Percentiles rank a stretch among this genome's conserved stretches.
Conservation (phyloP, 179 eudicot genomes). For the Amaranthus tricolor region DNA sequence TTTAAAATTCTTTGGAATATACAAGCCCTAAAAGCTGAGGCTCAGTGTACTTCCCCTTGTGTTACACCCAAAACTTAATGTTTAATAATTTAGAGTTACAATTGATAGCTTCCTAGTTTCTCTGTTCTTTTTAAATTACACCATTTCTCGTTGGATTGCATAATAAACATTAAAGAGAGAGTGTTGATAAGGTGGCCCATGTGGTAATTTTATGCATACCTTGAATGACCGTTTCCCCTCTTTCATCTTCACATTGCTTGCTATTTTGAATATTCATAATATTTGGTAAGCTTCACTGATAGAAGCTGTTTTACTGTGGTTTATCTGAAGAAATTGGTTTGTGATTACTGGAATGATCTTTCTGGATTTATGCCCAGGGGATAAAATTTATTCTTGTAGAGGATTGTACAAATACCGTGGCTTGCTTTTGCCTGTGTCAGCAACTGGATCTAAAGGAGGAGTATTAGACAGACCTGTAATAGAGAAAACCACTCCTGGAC, state of each 20-base stretch:
- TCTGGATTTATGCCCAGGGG: conserved; percentile 46
- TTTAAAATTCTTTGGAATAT: too few relatives aligned
- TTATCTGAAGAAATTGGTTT: not conserved
- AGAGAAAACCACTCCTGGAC: conserved; percentile 80
- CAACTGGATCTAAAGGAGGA: conserved; percentile 57
- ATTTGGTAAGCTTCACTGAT: conserved; percentile 9
- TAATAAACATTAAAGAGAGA: too few relatives aligned
- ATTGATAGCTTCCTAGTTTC: not conserved
- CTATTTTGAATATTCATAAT: not conserved
- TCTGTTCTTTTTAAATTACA: not conserved
- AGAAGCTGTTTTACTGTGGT: not conserved
- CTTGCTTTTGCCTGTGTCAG: conserved; percentile 42
- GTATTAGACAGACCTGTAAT: conserved; percentile 70
- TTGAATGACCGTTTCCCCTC: not conserved
- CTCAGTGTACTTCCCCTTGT: not conserved
- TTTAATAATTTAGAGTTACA: not conserved
- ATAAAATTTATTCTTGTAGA: conserved; percentile 42
- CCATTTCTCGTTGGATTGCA: too few relatives aligned
- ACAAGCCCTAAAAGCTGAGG: not conserved
- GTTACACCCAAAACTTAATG: not conserved
- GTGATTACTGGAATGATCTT: conserved; percentile 18
- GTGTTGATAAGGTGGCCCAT: not conserved
- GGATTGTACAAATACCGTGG: conserved; percentile 51
- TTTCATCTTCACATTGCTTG: not conserved
- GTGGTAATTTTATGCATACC: not conserved